Percentiles rank a stretch among this genome's conserved stretches.
phyloP scores from a whole-genome alignment of 2,329 filamentous ascomycete species.

The Aspergillus fructus region DNA sequence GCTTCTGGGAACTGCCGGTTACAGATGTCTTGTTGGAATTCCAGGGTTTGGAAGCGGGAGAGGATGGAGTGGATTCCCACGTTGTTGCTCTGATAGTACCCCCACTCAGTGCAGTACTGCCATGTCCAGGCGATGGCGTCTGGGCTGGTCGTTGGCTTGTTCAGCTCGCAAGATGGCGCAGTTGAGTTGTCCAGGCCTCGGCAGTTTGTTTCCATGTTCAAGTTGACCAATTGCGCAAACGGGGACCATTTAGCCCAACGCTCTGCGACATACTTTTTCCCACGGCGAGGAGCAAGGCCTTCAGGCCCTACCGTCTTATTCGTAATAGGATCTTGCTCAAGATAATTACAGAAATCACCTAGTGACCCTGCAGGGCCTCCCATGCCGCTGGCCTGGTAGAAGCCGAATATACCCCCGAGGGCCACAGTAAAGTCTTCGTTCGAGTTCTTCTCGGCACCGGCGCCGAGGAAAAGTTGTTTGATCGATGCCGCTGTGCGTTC shows the following conservation, averaged over 20 bases:
- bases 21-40: slow-evolving; percentile 47
- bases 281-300: slow-evolving; percentile 44
- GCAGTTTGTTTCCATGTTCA: slow-evolving; percentile 43
- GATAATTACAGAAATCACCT: slow-evolving; percentile 46
- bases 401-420: slow-evolving; percentile 39
- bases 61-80: slow-evolving; percentile 48
- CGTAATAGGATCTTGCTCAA: slow-evolving; percentile 45
- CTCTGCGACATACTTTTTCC: slow-evolving; percentile 42
- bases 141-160: slow-evolving; percentile 34
- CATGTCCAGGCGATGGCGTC: slow-evolving; percentile 48
- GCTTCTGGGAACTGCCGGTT: slow-evolving; percentile 50
- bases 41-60: slow-evolving; percentile 47
- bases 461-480: slow-evolving; percentile 51
- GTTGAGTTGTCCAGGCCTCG: slow-evolving; percentile 25
- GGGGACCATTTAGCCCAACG: slow-evolving; percentile 44
- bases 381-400: slow-evolving; percentile 47
- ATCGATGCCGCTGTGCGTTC: slow-evolving; percentile 37
- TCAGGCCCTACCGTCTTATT: slow-evolving; percentile 36
- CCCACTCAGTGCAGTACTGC: slow-evolving; percentile 56
- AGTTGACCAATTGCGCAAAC: slow-evolving; percentile 40
- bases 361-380: slow-evolving; percentile 37
- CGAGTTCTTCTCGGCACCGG: slow-evolving; percentile 45
- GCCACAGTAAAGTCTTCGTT: slow-evolving; percentile 50
- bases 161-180: slow-evolving; percentile 39
- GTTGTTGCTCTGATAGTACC: slow-evolving; percentile 52